Conservation (phyloP, 2,329 filamentous ascomycete genomes). For the Fusarium anthophilum region DNA sequence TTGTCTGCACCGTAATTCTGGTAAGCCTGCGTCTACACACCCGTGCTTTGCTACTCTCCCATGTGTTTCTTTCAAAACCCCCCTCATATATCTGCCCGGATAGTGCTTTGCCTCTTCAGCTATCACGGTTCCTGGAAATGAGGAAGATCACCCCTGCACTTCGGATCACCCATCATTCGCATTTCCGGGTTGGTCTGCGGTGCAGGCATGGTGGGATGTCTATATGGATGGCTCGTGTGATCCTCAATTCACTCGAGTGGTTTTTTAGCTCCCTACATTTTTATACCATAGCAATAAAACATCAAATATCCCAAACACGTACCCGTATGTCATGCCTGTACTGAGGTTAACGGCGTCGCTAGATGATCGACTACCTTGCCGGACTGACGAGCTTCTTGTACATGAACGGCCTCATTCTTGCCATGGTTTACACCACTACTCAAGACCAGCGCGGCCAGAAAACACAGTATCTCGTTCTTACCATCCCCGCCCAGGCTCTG, state of each 20-base stretch:
- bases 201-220: constrained; percentile 81
- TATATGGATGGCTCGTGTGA: constrained; percentile 73
- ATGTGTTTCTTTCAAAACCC: constrained; percentile 36
- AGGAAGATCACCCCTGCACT: constrained; percentile 82
- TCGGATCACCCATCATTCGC: constrained; percentile 72
- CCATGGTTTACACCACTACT: constrained; percentile 83
- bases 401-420: constrained; percentile 75
- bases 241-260: constrained; percentile 67
- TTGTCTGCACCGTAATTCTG: constrained; percentile 75
- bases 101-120: constrained; percentile 71
- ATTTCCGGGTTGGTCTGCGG: constrained; percentile 69
- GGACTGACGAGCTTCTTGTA: constrained; percentile 56
- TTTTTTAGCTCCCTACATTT: constrained; percentile 71
- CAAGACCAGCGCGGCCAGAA: constrained; percentile 85
- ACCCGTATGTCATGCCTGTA: constrained; percentile 9
- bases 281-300: constrained; percentile 38
- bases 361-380: constrained; percentile 47
- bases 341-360: constrained; percentile 39
- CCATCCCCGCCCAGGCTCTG: constrained; percentile 81
- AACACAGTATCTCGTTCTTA: constrained; percentile 82
- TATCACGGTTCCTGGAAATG: constrained; percentile 86
- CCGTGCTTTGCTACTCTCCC: constrained; percentile 31
- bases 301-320: constrained; percentile 22
- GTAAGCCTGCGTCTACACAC: constrained; percentile 67
- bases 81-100: constrained; percentile 80